Conservation (phyloP, 768 basidiomycete species). For the Fomitopsis pulvina region DNA sequence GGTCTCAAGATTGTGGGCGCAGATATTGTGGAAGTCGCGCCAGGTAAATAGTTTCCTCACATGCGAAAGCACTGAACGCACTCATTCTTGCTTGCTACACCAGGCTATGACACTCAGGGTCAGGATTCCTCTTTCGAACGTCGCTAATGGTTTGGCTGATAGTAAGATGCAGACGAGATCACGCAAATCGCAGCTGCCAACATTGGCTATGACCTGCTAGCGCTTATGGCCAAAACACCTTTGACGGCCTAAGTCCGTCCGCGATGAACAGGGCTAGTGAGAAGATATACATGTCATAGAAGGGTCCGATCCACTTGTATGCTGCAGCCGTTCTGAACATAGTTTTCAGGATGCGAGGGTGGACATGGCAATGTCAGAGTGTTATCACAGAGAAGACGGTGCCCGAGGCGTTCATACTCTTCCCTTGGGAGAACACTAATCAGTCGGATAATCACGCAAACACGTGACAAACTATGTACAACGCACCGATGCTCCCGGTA, state of each 20-base stretch:
- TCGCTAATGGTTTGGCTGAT: not conserved
- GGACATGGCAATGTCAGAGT: not conserved
- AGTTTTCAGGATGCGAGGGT: not conserved
- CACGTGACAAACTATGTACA: too few relatives aligned
- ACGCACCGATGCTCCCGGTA: too few relatives aligned
- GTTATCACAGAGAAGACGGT: too few relatives aligned
- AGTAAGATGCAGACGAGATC: constrained; percentile 21
- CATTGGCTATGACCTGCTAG: constrained; percentile 26
- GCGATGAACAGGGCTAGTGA: not conserved
- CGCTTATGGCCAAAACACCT: constrained; percentile 27
- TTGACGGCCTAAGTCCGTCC: constrained; percentile 7
- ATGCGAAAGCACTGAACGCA: not conserved
- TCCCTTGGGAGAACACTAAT: too few relatives aligned
- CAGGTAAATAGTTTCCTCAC: constrained; percentile 10
- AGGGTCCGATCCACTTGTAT: not conserved
- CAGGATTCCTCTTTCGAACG: not conserved
- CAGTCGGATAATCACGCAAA: too few relatives aligned
- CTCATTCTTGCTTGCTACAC: not conserved
- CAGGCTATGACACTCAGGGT: constrained; percentile 23
- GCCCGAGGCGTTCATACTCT: too few relatives aligned
- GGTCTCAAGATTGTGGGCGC: constrained; percentile 32
- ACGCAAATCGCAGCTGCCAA: constrained; percentile 28
- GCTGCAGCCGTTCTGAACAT: not conserved
- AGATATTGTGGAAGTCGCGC: constrained; percentile 25
- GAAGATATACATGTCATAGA: not conserved